Evolutionary conservation across 108 stramenopile species (phyloP).

Genomic region (Hondaea fermentalgiana): DNA sequence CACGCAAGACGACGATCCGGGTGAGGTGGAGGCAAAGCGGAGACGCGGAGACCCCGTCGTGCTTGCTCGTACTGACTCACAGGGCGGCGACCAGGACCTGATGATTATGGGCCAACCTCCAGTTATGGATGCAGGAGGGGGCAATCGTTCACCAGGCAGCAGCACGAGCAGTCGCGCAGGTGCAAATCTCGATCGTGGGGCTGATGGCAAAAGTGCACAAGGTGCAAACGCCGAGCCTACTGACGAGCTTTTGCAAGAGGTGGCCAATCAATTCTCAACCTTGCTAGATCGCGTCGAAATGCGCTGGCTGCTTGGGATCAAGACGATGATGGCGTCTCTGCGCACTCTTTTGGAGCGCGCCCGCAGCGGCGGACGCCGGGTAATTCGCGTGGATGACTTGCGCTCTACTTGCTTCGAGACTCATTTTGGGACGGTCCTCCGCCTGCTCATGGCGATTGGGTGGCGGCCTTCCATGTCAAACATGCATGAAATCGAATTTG

Average conservation of each 20-base stretch:
- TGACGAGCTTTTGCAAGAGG: neutral
- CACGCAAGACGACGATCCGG: too few species aligned
- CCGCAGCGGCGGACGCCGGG: neutral
- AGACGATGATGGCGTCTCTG: neutral
- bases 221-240: neutral
- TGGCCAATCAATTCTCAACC: neutral
- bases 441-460: neutral
- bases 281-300: neutral
- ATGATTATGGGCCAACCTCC: neutral
- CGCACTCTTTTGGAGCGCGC: neutral
- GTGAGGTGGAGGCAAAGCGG: neutral
- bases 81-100: neutral
- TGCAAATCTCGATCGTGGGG: too few species aligned
- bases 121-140: neutral
- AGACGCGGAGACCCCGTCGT: neutral
- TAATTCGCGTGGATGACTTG: neutral
- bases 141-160: too few species aligned
- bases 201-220: too few species aligned
- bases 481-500: neutral
- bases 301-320: neutral
- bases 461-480: neutral
- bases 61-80: neutral
- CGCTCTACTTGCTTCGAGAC: neutral
- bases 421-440: neutral
- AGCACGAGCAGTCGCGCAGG: too few species aligned